Conservation (phyloP, 2,329 filamentous ascomycete species). For the Pseudonectria foliicola region DNA sequence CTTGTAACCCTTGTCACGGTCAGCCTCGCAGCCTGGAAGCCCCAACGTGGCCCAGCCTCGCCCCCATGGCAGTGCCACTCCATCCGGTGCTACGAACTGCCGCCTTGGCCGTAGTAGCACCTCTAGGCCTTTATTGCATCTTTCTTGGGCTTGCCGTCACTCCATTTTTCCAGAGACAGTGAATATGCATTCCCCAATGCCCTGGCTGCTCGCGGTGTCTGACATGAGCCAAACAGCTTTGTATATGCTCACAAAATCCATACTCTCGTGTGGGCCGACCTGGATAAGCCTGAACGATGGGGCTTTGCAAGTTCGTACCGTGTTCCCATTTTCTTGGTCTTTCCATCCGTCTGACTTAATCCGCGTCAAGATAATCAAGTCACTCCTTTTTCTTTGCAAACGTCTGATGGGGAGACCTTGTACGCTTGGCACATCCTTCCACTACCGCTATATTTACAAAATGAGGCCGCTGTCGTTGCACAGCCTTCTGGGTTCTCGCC, state of each 20-base stretch:
- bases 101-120: slow-evolving; percentile 49
- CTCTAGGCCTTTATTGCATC: slow-evolving; percentile 57
- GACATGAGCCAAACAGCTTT: slow-evolving; percentile 44
- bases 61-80: slow-evolving; percentile 13
- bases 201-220: slow-evolving; percentile 3
- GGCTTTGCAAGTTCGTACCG: slow-evolving; percentile 67
- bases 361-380: slow-evolving; percentile 66
- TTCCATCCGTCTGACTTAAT: slow-evolving; percentile 5
- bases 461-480: slow-evolving; percentile 56
- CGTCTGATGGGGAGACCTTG: slow-evolving; percentile 67
- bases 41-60: too few relatives aligned
- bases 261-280: slow-evolving; percentile 62
- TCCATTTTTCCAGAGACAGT: slow-evolving; percentile 75
- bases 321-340: slow-evolving; percentile 2
- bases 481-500: slow-evolving; percentile 42
- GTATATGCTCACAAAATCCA: slow-evolving; percentile 80
- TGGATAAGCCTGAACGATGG: slow-evolving; percentile 72
- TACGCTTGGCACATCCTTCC: slow-evolving; percentile 92
- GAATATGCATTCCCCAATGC: slow-evolving; percentile 10
- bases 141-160: slow-evolving; percentile 60
- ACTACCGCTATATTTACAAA: slow-evolving; percentile 63
- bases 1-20: background rate
- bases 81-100: slow-evolving; percentile 16
- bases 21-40: too few relatives aligned
- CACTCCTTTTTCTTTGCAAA: slow-evolving; percentile 72